Conservation (phyloP, 768 basidiomycete species). For the Termitomyces sp. region DNA sequence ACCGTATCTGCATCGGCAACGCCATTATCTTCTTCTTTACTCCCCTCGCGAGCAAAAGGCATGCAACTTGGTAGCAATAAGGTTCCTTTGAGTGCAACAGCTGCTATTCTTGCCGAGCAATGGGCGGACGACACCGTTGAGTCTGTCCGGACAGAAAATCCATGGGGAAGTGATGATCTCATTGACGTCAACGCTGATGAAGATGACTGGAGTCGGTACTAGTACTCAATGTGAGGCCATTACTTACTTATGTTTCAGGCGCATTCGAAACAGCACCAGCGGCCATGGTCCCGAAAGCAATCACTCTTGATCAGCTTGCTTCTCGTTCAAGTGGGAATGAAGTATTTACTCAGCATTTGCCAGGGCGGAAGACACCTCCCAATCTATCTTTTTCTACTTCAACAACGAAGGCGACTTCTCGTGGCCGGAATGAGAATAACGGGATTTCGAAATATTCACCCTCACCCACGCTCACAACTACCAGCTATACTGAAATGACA, state of each 20-base stretch:
- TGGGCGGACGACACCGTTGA: constrained; percentile 52
- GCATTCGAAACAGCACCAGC: constrained; percentile 62
- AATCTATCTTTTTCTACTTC: constrained; percentile 13
- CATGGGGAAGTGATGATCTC: constrained; percentile 75
- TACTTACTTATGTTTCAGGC: constrained; percentile 31
- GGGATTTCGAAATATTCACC: constrained; percentile 8
- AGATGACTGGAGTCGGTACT: constrained; percentile 86
- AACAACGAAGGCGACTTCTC: constrained; percentile 17
- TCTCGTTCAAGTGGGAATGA: neutral
- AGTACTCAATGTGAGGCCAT: neutral
- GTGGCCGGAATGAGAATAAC: constrained; percentile 16
- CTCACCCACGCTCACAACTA: constrained; percentile 15
- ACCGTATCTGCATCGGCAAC: constrained; percentile 5
- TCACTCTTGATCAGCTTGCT: neutral
- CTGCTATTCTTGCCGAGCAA: constrained; percentile 42
- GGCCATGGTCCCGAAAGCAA: constrained; percentile 16
- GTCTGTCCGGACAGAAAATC: constrained; percentile 37
- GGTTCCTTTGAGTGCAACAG: constrained; percentile 25
- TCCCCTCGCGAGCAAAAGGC: constrained; percentile 41
- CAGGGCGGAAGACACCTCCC: constrained; percentile 15
- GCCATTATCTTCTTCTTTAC: constrained; percentile 9
- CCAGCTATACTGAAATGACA: constrained; percentile 44
- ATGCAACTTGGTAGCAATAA: constrained; percentile 69
- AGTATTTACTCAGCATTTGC: neutral
- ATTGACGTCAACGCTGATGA: constrained; percentile 93